Conservation (phyloP, 768 basidiomycete species). For the Boletus pseudopeckii region DNA sequence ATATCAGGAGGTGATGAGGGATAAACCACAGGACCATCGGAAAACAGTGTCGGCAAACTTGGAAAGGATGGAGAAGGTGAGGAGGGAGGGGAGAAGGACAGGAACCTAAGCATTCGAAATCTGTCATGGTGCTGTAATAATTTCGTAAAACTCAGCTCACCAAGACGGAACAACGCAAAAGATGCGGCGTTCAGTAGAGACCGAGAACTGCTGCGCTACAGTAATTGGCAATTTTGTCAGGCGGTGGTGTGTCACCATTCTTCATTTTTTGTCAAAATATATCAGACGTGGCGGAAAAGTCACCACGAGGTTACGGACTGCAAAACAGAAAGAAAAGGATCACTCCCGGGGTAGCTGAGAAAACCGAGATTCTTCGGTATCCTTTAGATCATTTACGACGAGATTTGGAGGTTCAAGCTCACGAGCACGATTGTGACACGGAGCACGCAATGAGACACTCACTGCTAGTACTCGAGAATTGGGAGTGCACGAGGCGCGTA, state of each 20-base stretch:
- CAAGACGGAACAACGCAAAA: constrained; percentile 16
- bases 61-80: constrained; percentile 2
- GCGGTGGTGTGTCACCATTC: not conserved
- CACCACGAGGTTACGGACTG: not conserved
- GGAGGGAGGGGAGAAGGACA: constrained; percentile 1
- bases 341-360: not conserved
- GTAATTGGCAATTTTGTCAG: constrained; percentile 21
- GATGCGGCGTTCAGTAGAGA: constrained; percentile 10
- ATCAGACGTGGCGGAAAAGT: constrained; percentile 6
- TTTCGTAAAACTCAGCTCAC: constrained; percentile 32
- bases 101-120: constrained; percentile 12
- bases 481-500: constrained; percentile 25
- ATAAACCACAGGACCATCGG: not conserved
- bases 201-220: constrained; percentile 10
- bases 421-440: not conserved
- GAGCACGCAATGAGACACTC: constrained; percentile 8
- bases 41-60: not conserved
- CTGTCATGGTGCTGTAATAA: constrained; percentile 28
- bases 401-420: constrained; percentile 2
- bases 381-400: not conserved
- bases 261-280: constrained; percentile 6
- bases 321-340: not conserved
- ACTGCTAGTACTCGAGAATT: not conserved
- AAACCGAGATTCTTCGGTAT: not conserved
- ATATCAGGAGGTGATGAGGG: not conserved